Evolutionary conservation across 2,329 filamentous ascomycete species (phyloP).

Genomic region (Tolypocladium amazonense): DNA sequence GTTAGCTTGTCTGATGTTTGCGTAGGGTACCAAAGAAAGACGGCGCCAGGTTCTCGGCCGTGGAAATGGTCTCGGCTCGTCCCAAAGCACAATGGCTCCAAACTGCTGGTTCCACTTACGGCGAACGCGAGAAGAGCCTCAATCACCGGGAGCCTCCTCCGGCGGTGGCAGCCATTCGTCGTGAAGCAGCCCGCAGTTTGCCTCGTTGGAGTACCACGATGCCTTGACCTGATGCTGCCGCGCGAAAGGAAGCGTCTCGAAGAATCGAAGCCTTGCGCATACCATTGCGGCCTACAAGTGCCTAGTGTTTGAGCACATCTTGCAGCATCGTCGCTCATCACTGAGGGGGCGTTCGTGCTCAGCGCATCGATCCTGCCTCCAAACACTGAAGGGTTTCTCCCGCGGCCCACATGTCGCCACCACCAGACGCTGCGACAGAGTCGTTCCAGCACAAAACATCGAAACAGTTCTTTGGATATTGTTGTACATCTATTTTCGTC

Average conservation of each 20-base stretch:
- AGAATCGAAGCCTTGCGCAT: neutral
- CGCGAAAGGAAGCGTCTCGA: neutral
- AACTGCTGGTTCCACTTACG: neutral
- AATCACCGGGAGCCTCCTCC: neutral
- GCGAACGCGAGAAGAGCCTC: neutral
- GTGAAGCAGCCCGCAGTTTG: neutral
- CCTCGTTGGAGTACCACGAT: too few relatives aligned
- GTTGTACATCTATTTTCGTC: slow-evolving; percentile 2
- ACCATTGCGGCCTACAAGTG: neutral
- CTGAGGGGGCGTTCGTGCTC: neutral
- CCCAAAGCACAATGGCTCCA: neutral
- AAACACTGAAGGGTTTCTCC: neutral
- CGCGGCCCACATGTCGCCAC: neutral
- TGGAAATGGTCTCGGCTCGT: neutral
- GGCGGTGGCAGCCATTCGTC: neutral
- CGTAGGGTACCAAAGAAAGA: neutral
- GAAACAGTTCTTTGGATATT: neutral
- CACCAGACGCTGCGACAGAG: neutral
- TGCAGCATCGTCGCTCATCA: neutral
- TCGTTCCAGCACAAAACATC: neutral
- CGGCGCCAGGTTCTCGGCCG: neutral
- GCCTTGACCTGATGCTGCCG: neutral
- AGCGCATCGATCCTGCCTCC: neutral
- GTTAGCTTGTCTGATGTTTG: neutral
- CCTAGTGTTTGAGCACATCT: neutral